A percentile compares a stretch with the other conserved stretches of the same genome.
These are phyloP conservation scores for Eucalyptus cloeziana DNA, from an alignment of 345 rosid genomes.

Conservation along the genomic window DNA sequence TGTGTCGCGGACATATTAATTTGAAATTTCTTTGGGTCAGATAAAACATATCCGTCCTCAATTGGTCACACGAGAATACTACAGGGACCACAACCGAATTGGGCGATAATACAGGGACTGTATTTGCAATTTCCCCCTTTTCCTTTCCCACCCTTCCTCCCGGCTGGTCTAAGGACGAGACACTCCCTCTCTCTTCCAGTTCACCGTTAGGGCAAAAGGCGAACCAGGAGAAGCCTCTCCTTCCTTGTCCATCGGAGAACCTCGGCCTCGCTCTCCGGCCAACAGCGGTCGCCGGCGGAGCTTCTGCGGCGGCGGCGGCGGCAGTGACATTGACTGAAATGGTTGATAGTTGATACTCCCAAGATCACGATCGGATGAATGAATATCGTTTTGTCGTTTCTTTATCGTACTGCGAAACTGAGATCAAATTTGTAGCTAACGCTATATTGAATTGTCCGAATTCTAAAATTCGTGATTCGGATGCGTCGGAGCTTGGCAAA, in stretches of 20 bases:
- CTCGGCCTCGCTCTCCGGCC: background rate
- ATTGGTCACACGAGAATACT: background rate
- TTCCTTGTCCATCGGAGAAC: background rate
- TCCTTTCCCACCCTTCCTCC: background rate
- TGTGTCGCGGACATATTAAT: background rate
- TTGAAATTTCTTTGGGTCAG: background rate
- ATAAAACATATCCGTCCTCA: background rate
- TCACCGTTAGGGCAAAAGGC: too few species aligned
- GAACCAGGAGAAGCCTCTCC: background rate
- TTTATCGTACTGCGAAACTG: background rate
- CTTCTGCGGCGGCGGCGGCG: background rate
- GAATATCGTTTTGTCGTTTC: background rate
- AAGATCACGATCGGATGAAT: background rate
- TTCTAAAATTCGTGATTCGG: background rate
- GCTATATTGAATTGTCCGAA: background rate
- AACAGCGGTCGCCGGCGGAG: background rate
- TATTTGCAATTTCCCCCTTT: background rate
- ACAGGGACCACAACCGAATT: background rate
- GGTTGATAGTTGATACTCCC: background rate
- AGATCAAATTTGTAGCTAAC: background rate
- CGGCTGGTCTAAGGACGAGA: too few species aligned
- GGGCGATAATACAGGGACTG: background rate
- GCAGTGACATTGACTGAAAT: background rate
- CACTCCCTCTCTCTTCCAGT: too few species aligned
- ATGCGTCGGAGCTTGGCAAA: background rate